Conservation (phyloP, 768 basidiomycete genomes). For the Russula emetica region DNA sequence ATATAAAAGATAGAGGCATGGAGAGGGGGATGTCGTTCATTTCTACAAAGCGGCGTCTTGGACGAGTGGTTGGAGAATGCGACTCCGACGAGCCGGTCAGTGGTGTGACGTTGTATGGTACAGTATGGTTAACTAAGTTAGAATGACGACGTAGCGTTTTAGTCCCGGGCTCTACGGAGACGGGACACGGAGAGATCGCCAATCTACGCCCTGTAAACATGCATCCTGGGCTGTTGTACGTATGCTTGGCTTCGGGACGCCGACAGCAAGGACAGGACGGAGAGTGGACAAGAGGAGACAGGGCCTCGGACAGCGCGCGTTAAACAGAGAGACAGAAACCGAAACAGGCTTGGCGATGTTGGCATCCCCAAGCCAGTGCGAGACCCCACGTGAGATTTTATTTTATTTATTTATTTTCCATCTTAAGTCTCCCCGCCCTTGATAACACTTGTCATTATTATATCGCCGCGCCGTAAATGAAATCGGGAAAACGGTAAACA, state of each 20-base stretch:
- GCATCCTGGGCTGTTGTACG: neutral
- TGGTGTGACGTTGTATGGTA: slow-evolving; percentile 24
- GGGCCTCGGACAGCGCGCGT: neutral
- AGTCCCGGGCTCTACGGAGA: slow-evolving; percentile 20
- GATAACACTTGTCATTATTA: too few species aligned
- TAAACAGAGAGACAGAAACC: too few species aligned
- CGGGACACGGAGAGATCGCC: slow-evolving; percentile 19
- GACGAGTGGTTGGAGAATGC: slow-evolving; percentile 19
- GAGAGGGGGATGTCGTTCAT: slow-evolving; percentile 24
- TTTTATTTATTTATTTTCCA: neutral
- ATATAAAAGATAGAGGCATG: slow-evolving; percentile 21
- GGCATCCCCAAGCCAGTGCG: too few species aligned
- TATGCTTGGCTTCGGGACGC: slow-evolving; percentile 21
- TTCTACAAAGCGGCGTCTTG: slow-evolving; percentile 27
- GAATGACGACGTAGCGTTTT: slow-evolving; percentile 25
- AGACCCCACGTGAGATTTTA: neutral
- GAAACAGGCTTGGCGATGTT: too few species aligned
- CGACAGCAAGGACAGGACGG: slow-evolving; percentile 1
- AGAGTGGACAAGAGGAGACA: neutral
- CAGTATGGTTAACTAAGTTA: slow-evolving; percentile 7
- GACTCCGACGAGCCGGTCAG: slow-evolving; percentile 26
- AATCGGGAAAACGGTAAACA: neutral
- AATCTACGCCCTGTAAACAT: neutral
- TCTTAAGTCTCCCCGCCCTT: slow-evolving; percentile 9
- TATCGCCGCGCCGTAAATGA: neutral